Evolutionary conservation across 2,329 filamentous ascomycete species (phyloP), one percentile per base, ranked within the genome.

Genomic region (Colletotrichum sp.): DNA sequence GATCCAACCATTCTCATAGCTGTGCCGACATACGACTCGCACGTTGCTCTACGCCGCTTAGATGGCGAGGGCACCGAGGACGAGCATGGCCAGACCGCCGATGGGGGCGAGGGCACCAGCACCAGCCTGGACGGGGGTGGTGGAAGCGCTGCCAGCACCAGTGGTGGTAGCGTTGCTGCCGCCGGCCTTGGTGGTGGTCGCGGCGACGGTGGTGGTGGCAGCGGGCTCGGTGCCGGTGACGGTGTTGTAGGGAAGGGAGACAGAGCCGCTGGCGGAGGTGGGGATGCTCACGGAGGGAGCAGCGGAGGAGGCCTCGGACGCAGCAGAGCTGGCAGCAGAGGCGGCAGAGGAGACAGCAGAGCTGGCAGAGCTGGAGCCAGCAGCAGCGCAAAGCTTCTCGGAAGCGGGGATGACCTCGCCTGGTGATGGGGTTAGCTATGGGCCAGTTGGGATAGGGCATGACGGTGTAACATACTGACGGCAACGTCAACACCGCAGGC

Each of bases 341-440:
- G 61, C 52, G 28, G 65, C n/a, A 7, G 65, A 68, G 32, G 28
- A 21, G 48, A 18, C 66, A 56, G 69, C 63, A 52, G 59, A 52
- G 75, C 68, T 36, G 48, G 67, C n/a, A 28, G 43, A 59, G 38
- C 59, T 62, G n/a, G 55, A 34, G 48, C 59, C 59, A 52, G 78
- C 74, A 63, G 65, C 73, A n/a, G 66, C 69, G 82, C 84, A 86
- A 77, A 86, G 82, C 71, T 79, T 78, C 78, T 82, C 71, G 28
- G 82, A 81, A 56, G 84, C 84, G 73, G 85, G 84, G 62, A 86
- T 80, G 59, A 87, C 85, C 77, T 86, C 77, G 79, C 79, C 85
- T 87, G 66, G 5, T 30, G 13, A 14, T 14, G 26, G n/a, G n/a
- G 66, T 76, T 58, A 74, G 64, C 13, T 38, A n/a, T 14, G 16